These are phyloP conservation scores for Apophysomyces sp. DNA, from an alignment of 371 early-diverging fungal species.

Conservation along the genomic window DNA sequence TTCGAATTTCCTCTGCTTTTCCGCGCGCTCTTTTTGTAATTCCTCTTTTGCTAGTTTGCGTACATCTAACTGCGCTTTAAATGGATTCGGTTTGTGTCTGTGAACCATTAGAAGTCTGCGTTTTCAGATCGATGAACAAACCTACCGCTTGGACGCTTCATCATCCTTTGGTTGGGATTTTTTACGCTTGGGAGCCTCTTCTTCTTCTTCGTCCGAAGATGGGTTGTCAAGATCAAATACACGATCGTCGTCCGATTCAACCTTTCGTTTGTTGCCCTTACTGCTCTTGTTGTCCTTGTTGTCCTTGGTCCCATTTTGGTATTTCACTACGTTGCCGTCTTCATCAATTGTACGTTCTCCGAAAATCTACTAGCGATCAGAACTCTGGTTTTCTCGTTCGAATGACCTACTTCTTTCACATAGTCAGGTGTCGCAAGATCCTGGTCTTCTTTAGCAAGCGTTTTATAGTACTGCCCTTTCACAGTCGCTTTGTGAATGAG, in stretches of 20 bases:
- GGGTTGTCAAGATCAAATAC: conserved; percentile 32
- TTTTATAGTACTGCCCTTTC: conserved; percentile 59
- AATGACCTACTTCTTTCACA: conserved; percentile 45
- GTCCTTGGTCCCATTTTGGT: conserved; percentile 14
- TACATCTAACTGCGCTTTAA: conserved; percentile 55
- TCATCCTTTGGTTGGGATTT: not conserved
- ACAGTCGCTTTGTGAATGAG: conserved; percentile 63
- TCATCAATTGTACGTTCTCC: conserved; percentile 60
- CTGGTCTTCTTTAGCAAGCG: conserved; percentile 32
- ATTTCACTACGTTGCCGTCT: conserved; percentile 55
- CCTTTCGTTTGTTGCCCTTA: conserved; percentile 3
- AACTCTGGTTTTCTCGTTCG: not conserved
- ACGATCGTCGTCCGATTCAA: conserved; percentile 19
- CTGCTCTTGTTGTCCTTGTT: too few species aligned
- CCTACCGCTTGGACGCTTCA: not conserved
- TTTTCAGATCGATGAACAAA: not conserved
- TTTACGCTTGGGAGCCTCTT: conserved; percentile 18
- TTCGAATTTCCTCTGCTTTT: conserved; percentile 32
- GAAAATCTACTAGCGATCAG: conserved; percentile 49
- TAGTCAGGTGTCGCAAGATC: conserved; percentile 44
- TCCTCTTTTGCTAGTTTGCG: conserved; percentile 44
- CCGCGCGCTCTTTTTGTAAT: conserved; percentile 31
- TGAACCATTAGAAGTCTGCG: not conserved
- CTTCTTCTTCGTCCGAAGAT: conserved; percentile 32
- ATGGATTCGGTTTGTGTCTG: conserved; percentile 60